These are phyloP conservation scores for Dothistroma septosporum DNA, from an alignment of 2,329 filamentous ascomycete genomes.

Conservation along the genomic window DNA sequence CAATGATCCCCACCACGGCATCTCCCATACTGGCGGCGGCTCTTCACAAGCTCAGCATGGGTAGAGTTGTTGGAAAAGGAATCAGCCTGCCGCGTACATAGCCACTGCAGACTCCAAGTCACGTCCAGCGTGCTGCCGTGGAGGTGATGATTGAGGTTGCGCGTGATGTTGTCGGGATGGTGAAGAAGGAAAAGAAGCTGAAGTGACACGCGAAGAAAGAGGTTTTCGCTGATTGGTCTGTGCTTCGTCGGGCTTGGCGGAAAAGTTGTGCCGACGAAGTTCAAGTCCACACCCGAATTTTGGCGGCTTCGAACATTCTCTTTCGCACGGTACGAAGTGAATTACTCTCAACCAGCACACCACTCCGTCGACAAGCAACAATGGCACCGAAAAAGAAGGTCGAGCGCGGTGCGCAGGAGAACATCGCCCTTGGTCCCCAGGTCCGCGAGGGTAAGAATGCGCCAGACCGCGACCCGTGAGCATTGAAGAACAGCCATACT, in stretches of 20 bases:
- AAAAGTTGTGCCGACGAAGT: conserved; percentile 7
- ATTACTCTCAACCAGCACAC: conserved; percentile 15
- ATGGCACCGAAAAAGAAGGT: conserved; percentile 94
- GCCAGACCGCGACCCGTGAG: conserved; percentile 8
- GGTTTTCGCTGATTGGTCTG: not conserved
- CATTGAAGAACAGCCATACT: conserved; percentile 18
- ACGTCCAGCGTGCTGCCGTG: not conserved
- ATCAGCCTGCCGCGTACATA: conserved; percentile 8
- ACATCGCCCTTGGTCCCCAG: conserved; percentile 96
- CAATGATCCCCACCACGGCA: conserved; percentile 87
- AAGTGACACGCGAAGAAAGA: not conserved
- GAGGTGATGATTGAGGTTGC: not conserved
- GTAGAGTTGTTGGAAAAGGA: conserved; percentile 6
- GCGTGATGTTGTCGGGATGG: conserved; percentile 1
- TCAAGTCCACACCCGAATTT: conserved; percentile 5
- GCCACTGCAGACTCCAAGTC: conserved; percentile 6
- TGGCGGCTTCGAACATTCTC: conserved; percentile 6
- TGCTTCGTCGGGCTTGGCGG: conserved; percentile 16
- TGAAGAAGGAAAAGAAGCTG: conserved; percentile 5
- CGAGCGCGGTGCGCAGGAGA: conserved; percentile 79
- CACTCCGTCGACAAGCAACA: conserved; percentile 45
- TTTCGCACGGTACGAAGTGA: conserved; percentile 16
- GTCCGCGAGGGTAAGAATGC: conserved; percentile 79
- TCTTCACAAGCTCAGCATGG: conserved; percentile 5
- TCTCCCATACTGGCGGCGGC: conserved; percentile 51